A percentile compares a stretch with the other conserved stretches of the same genome.
Conservation (phyloP, 805 yeast species). For the Nakazawaea ernobii region DNA sequence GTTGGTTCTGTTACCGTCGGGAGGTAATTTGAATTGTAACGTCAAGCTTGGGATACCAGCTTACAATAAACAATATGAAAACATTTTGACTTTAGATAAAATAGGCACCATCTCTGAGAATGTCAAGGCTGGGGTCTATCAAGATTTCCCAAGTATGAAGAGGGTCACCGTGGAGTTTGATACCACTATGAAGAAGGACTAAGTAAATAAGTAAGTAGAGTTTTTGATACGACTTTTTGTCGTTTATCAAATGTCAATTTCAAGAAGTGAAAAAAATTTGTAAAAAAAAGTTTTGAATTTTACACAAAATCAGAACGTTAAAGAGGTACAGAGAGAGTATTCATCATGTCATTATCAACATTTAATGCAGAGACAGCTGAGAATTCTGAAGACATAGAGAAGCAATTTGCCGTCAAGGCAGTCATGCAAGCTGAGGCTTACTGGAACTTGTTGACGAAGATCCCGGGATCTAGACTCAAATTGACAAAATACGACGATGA, state of each 20-base stretch:
- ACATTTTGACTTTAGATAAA: conserved; percentile 24
- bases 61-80: conserved; percentile 24
- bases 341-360: conserved; percentile 24
- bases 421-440: conserved; percentile 93
- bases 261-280: too few species aligned
- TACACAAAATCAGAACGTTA: too few species aligned
- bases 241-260: too few species aligned
- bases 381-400: conserved; percentile 91
- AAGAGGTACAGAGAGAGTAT: background rate
- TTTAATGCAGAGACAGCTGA: conserved; percentile 91
- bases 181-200: too few species aligned
- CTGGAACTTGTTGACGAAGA: conserved; percentile 70
- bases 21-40: conserved; percentile 44
- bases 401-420: conserved; percentile 96
- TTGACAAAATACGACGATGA: conserved; percentile 70
- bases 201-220: too few species aligned
- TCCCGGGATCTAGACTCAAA: conserved; percentile 76
- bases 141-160: conserved; percentile 28
- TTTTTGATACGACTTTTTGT: too few species aligned
- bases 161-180: conserved; percentile 27
- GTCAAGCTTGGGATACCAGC: conserved; percentile 24
- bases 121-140: conserved; percentile 24
- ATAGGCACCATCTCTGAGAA: conserved; percentile 24
- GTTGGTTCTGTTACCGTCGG: conserved; percentile 44
- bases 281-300: too few species aligned